Percentiles rank a stretch among this genome's conserved stretches.
Conservation (phyloP, 78 protist species). For the Dictyostelium discoideum region DNA sequence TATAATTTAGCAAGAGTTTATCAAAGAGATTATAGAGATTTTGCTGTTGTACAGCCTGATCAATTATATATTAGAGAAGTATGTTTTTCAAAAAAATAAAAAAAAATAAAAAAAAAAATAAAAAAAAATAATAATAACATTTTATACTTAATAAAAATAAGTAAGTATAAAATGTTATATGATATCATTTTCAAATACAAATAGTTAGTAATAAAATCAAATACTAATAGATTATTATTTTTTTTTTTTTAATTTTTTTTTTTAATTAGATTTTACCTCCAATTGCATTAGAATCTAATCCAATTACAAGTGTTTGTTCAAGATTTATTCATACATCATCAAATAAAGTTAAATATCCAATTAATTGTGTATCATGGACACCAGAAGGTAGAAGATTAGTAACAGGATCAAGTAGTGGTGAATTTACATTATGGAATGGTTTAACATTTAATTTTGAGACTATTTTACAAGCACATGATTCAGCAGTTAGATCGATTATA, state of each 20-base stretch:
- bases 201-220: no score
- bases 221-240: background rate
- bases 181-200: no score
- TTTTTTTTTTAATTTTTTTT: no score
- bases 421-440: conserved; percentile 96
- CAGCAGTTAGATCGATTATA: conserved; percentile 90
- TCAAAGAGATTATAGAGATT: conserved; percentile 73
- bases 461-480: conserved; percentile 93
- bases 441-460: conserved; percentile 95
- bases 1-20: conserved; percentile 47
- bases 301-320: conserved; percentile 79
- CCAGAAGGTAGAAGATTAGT: conserved; percentile 93
- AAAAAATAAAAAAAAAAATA: no score
- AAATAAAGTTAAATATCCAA: conserved; percentile 87
- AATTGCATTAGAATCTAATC: conserved; percentile 53
- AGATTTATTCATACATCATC: conserved; percentile 85
- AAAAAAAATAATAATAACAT: no score
- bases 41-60: conserved; percentile 60
- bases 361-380: conserved; percentile 90
- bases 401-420: conserved; percentile 91
- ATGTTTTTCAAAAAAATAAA: background rate
- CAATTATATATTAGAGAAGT: conserved; percentile 71
- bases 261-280: conserved; percentile 79
- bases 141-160: no score
- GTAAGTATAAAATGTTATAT: no score